phyloP scores from a whole-genome alignment of 2,329 filamentous ascomycete genomes.

The Talaromyces sp. region DNA sequence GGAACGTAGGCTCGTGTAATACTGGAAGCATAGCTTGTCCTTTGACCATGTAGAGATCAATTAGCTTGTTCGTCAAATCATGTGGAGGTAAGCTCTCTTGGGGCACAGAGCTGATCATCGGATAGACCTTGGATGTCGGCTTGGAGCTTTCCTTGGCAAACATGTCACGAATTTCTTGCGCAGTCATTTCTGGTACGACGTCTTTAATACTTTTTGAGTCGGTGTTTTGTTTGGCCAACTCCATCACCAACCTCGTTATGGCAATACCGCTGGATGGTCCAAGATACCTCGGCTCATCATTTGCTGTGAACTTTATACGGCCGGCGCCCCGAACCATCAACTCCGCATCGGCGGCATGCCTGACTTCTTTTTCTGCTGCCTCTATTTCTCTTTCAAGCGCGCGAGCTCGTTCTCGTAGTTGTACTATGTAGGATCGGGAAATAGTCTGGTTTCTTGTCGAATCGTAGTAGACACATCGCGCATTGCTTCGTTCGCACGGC shows the following conservation, averaged over 20 bases:
- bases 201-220: slow-evolving; percentile 89
- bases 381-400: slow-evolving; percentile 77
- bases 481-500: slow-evolving; percentile 87
- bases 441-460: slow-evolving; percentile 81
- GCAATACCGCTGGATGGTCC: slow-evolving; percentile 94
- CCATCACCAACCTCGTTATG: slow-evolving; percentile 92
- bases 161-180: slow-evolving; percentile 67
- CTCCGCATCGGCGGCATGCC: slow-evolving; percentile 68
- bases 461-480: slow-evolving; percentile 93
- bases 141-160: slow-evolving; percentile 63
- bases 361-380: slow-evolving; percentile 73
- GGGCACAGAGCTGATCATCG: slow-evolving; percentile 80
- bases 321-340: slow-evolving; percentile 84
- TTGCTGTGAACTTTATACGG: slow-evolving; percentile 77
- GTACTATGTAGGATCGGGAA: slow-evolving; percentile 86
- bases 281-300: slow-evolving; percentile 84
- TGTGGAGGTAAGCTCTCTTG: slow-evolving; percentile 72
- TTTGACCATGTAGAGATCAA: slow-evolving; percentile 83
- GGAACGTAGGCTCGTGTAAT: slow-evolving; percentile 78
- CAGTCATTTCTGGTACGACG: slow-evolving; percentile 73
- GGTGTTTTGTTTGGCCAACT: slow-evolving; percentile 90
- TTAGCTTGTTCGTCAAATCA: slow-evolving; percentile 70
- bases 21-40: slow-evolving; percentile 84
- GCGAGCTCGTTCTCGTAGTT: slow-evolving; percentile 81
- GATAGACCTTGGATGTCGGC: slow-evolving; percentile 76